Percentiles rank a stretch among this genome's conserved stretches.
These are phyloP conservation scores for Magnusiomyces tetraspermus DNA, from an alignment of 1,139 yeast genomes.

Conservation along the genomic window DNA sequence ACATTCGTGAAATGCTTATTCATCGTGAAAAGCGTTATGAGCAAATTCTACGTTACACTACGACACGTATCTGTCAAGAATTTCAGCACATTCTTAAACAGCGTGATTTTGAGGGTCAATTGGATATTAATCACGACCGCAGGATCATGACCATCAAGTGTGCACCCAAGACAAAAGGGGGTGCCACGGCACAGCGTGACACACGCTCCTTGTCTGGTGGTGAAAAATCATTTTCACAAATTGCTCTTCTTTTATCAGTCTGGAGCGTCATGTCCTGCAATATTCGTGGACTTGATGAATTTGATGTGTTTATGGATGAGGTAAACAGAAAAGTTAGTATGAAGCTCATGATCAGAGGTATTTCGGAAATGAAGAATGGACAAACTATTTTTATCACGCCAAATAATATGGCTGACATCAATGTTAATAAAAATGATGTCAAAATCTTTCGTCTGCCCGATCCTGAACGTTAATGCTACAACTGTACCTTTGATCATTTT, in stretches of 20 bases:
- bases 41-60: conserved; percentile 15
- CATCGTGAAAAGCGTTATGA: conserved; percentile 22
- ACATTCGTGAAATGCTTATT: conserved; percentile 16
- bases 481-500: not conserved
- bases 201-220: conserved; percentile 92
- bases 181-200: conserved; percentile 54
- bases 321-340: conserved; percentile 79
- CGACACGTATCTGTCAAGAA: conserved; percentile 12
- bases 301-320: conserved; percentile 97
- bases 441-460: conserved; percentile 62
- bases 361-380: conserved; percentile 36
- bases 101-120: conserved; percentile 68
- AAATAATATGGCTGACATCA: conserved; percentile 74
- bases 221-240: conserved; percentile 88
- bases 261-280: conserved; percentile 90
- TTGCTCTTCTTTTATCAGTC: conserved; percentile 75
- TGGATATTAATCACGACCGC: conserved; percentile 51
- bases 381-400: conserved; percentile 95
- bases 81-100: conserved; percentile 25
- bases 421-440: conserved; percentile 51
- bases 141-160: conserved; percentile 29
- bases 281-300: conserved; percentile 87
- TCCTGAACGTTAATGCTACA: conserved; percentile 33
- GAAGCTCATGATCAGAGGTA: conserved; percentile 59
- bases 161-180: conserved; percentile 38